These are phyloP conservation scores for Adansonia grandidieri DNA, from an alignment of 441 rosid species.

Conservation along the genomic window DNA sequence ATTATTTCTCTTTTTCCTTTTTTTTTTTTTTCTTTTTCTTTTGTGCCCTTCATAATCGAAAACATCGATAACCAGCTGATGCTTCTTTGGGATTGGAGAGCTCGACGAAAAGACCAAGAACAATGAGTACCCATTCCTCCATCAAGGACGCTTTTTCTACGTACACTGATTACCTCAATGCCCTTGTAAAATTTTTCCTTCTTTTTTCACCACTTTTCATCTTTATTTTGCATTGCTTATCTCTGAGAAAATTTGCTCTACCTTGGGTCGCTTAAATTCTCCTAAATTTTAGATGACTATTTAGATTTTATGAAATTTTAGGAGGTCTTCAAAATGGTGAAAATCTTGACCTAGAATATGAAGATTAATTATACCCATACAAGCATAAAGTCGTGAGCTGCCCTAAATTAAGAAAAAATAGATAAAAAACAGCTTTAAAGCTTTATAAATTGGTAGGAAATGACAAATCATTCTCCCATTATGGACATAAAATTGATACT, in stretches of 20 bases:
- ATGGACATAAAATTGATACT: neutral
- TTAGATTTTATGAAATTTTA: neutral
- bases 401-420: too few species aligned
- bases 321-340: neutral
- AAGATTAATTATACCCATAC: too few species aligned
- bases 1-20: neutral
- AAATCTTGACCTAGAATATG: neutral
- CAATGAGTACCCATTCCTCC: constrained; percentile 54
- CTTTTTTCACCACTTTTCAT: neutral
- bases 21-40: neutral
- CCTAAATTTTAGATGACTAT: neutral
- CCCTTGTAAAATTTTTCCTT: constrained; percentile 47
- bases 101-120: constrained; percentile 48
- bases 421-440: neutral
- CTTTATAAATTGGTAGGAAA: neutral
- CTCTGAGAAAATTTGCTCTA: neutral
- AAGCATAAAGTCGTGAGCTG: neutral
- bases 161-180: constrained; percentile 69
- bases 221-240: neutral
- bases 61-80: neutral
- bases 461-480: neutral
- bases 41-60: neutral
- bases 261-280: neutral
- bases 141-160: constrained; percentile 60
- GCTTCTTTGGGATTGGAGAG: constrained; percentile 30